These are phyloP conservation scores for Phellinidium pouzarii DNA, from an alignment of 1,284 basidiomycete species.

Conservation along the genomic window DNA sequence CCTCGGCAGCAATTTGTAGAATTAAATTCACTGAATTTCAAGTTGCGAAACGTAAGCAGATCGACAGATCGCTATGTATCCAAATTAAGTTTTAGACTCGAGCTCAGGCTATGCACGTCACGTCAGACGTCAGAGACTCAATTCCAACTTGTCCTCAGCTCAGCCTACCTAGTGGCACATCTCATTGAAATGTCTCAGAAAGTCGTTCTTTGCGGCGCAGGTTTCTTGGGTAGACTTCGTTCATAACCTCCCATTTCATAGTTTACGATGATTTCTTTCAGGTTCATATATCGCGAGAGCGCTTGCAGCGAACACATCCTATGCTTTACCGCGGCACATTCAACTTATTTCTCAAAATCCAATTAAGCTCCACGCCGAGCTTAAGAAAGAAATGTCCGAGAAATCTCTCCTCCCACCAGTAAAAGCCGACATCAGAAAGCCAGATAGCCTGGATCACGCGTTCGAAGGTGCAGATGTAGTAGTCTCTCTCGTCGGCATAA, in stretches of 20 bases:
- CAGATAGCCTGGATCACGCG: slow-evolving; percentile 36
- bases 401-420: slow-evolving; percentile 38
- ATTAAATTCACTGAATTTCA: too few species aligned
- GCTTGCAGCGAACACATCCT: slow-evolving; percentile 30
- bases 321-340: slow-evolving; percentile 30
- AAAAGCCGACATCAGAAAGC: slow-evolving; percentile 48
- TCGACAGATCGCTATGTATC: not conserved
- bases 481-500: slow-evolving; percentile 58
- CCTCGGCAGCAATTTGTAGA: too few species aligned
- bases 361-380: slow-evolving; percentile 29
- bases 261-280: slow-evolving; percentile 22
- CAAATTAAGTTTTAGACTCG: not conserved
- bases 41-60: too few species aligned
- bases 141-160: too few species aligned
- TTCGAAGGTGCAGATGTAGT: slow-evolving; percentile 49
- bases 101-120: too few species aligned
- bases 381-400: slow-evolving; percentile 25
- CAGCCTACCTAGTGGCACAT: too few species aligned
- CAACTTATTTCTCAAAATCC: slow-evolving; percentile 53
- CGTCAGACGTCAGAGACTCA: too few species aligned
- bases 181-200: slow-evolving; percentile 27
- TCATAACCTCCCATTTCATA: not conserved
- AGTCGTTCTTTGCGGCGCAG: slow-evolving; percentile 58
- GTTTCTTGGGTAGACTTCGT: slow-evolving; percentile 46
- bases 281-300: slow-evolving; percentile 51